Base-by-base conservation (phyloP, 2,329 filamentous ascomycete genomes). In the Pyricularia sp. region DNA sequence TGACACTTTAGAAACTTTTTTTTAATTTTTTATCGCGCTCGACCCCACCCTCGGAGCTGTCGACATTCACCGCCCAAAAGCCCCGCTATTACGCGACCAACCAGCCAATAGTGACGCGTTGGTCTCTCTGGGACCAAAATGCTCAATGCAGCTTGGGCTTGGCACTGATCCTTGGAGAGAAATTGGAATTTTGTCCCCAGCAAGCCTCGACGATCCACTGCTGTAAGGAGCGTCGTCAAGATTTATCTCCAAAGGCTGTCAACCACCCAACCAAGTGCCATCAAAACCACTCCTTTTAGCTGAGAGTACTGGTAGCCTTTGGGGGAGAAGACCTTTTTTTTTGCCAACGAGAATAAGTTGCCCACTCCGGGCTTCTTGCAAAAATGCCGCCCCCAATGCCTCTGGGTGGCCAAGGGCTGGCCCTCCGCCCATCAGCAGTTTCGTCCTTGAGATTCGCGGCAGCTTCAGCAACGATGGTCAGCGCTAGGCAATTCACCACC, bases 311-410 rank as follows among this genome's bases (percentile, higher is more conserved):
- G 25, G 12, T 20, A 63, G 12, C n/a, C 25, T 61, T 23, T n/a
- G 4, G 23, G 33, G 14, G 25, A 30, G 14, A 17, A 20, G 5
- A 14, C 26, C 3, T 26, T 28, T 25, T 25, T 25, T 11, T 59
- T 10, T 26, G 1, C 25, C 25, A 55, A 12, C 30, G 30, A 42
- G 25, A 59, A 55, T n/a, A n/a, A 55, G 6, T 55, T 20, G 65
- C 26, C 26, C 65, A 28, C 26, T 20, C 20, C 6, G 20, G 65
- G 23, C 65, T 28, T 12, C 20, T 64, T 12, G 20, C 17, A 59
- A 73, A 64, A 61, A 77, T 77, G 75, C 71, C 74, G 17, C 73
- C 74, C 17, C 69, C 70, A 70, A 65, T 76, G 28, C 70, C 74
- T 9, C 70, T 71, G 64, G 59, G 59, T 17, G 33, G 67, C 68